Conservation (phyloP, 2,329 filamentous ascomycete species). For the Alternaria sp. region DNA sequence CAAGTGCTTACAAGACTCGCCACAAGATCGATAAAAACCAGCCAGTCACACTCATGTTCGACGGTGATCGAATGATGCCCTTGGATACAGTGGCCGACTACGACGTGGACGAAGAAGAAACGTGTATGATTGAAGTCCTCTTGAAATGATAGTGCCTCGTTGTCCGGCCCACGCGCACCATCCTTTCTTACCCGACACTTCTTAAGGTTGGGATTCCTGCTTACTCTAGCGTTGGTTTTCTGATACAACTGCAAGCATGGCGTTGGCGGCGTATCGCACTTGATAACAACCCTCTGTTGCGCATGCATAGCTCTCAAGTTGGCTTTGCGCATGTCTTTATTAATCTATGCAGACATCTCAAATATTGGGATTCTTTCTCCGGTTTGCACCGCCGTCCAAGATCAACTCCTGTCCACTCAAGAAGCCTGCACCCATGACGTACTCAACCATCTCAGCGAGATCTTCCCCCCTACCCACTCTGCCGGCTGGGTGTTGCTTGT, state of each 20-base stretch:
- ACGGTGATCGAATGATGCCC: conserved; percentile 49
- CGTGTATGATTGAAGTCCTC: conserved; percentile 48
- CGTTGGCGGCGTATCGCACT: conserved; percentile 10
- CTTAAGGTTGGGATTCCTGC: not conserved
- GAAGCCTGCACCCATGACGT: conserved; percentile 52
- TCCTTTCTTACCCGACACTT: not conserved
- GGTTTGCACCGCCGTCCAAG: conserved; percentile 33
- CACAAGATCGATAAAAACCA: conserved; percentile 35
- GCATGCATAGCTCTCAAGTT: not conserved
- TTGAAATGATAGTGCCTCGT: conserved; percentile 38
- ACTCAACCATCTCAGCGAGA: conserved; percentile 53
- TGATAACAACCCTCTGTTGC: not conserved
- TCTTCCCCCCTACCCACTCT: conserved; percentile 62
- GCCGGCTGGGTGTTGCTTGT: conserved; percentile 60
- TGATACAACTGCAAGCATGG: conserved; percentile 10
- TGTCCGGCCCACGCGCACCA: not conserved
- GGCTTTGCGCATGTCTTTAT: not conserved
- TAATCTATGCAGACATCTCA: conserved; percentile 9
- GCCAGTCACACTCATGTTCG: conserved; percentile 48
- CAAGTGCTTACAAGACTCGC: conserved; percentile 39
- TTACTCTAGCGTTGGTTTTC: not conserved
- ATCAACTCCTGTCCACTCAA: conserved; percentile 48
- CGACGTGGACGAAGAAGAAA: conserved; percentile 53
- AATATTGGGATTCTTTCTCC: conserved; percentile 36
- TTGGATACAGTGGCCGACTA: conserved; percentile 42